Conservation (phyloP, 139 green algal species). For the Ettlia oleoabundans region DNA sequence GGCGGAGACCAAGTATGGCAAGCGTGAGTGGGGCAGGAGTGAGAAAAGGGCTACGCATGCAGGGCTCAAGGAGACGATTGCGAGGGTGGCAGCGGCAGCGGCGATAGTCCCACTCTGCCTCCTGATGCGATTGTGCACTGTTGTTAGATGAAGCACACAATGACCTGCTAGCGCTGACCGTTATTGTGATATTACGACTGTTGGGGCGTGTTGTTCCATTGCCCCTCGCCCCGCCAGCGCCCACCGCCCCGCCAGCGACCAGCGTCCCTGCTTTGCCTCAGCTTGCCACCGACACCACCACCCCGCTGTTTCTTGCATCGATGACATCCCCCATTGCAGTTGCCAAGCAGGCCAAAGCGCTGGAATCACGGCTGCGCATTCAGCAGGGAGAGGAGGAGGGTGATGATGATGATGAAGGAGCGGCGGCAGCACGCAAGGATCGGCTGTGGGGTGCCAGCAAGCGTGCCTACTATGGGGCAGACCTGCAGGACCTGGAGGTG, state of each 20-base stretch:
- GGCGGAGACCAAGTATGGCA: conserved; percentile 22
- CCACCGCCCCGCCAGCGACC: no score
- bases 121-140: no score
- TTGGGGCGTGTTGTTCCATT: no score
- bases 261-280: not conserved
- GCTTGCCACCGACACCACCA: not conserved
- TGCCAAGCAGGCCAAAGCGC: conserved; percentile 63
- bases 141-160: no score
- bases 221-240: no score
- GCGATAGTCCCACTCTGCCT: no score
- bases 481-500: conserved; percentile 52
- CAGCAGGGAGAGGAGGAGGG: conserved; percentile 55
- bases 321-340: conserved; percentile 67
- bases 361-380: conserved; percentile 74
- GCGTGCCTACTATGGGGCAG: conserved; percentile 77
- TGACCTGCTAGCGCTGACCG: no score
- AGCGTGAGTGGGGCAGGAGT: not conserved
- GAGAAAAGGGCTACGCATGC: not conserved
- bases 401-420: conserved; percentile 57
- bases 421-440: conserved; percentile 22
- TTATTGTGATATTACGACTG: no score
- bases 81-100: no score
- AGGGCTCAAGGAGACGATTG: no score
- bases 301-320: no score
- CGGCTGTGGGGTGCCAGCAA: conserved; percentile 75